Evolutionary conservation across 2,329 filamentous ascomycete genomes (phyloP), one percentile per base, ranked within the genome.

Genomic region (Fusarium algeriense): DNA sequence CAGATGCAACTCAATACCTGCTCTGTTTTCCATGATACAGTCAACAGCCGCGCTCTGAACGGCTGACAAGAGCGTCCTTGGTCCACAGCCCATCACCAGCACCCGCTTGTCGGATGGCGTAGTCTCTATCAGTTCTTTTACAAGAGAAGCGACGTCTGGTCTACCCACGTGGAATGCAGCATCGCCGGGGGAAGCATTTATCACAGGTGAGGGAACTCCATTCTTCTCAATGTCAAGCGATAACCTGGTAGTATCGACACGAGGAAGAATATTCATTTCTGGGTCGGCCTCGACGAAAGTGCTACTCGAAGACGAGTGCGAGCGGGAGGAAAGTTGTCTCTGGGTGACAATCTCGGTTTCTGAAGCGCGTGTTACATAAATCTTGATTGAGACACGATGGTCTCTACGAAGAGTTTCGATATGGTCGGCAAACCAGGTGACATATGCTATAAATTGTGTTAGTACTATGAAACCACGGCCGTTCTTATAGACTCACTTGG

Each of bases 51-150:
- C 81, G 55, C 83, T 80, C 30, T 85, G 81, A 38, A 85, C 81
- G 28, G 78, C 70, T 26, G 77, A 75, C 80, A 85, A 84, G 53
- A 87, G 73, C 8, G 76, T 74, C 6, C 77, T 77, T 2, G 85
- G 85, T 2, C 85, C 85, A 77, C 85, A 87, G 13, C 82, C 83
- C 66, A 84, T 80, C 59, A 87, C 77, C 40, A 83, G 74, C 43
- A 84, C 79, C 3, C 81, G 79, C 57, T 82, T 76, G 23, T 78
- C 69, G 14, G 71, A 57, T 3, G 73, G 65, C 0, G 77, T 74
- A 8, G 68, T 73, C 1, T 74, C 69, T 6, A 85, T 69, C 1
- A 76, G 73, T 17, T 75, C 69, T 4, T 72, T 75, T 11, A 86
- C 78, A 15, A 86, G 67, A 1, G 56, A 65, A 2, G 69, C 58